Conservation (phyloP, 2,329 filamentous ascomycete genomes). For the Ascochyta fabae region DNA sequence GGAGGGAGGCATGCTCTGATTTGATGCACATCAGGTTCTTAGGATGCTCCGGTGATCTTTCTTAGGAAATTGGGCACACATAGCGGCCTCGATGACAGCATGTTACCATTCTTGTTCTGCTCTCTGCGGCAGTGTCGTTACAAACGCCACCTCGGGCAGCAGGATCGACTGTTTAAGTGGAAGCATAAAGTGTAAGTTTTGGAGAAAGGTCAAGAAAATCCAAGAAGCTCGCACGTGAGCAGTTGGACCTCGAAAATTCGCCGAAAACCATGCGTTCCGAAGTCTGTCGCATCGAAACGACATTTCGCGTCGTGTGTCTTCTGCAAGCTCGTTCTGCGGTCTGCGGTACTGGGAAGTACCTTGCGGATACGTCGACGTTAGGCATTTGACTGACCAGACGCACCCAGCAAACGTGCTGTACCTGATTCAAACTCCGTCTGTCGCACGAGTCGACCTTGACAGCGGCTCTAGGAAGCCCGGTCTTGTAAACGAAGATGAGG, state of each 20-base stretch:
- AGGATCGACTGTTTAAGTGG: not conserved
- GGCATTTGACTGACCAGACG: slow-evolving; percentile 21
- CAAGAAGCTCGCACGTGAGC: not conserved
- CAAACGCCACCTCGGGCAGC: not conserved
- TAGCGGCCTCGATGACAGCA: slow-evolving; percentile 4
- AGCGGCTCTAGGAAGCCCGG: slow-evolving; percentile 12
- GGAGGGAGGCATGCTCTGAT: not conserved
- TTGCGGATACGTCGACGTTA: slow-evolving; percentile 11
- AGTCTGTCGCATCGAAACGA: not conserved
- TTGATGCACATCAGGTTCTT: not conserved
- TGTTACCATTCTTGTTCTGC: not conserved
- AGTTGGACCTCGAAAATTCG: slow-evolving; percentile 1
- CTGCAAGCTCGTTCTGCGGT: slow-evolving; percentile 3
- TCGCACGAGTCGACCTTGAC: slow-evolving; percentile 15
- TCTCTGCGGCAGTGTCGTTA: not conserved
- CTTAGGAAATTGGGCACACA: slow-evolving; percentile 7
- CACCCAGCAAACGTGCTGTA: slow-evolving; percentile 5
- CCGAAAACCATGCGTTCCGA: slow-evolving; percentile 2
- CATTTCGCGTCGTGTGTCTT: not conserved
- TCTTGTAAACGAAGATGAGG: slow-evolving; percentile 10
- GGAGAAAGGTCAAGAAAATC: not conserved
- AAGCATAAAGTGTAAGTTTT: not conserved
- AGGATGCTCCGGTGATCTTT: not conserved
- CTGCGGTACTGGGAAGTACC: slow-evolving; percentile 11
- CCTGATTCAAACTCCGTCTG: slow-evolving; percentile 10